Evolutionary conservation across 2,329 filamentous ascomycete genomes (phyloP), one percentile per base, ranked within the genome.

Genomic region (Aciculosporium take): DNA sequence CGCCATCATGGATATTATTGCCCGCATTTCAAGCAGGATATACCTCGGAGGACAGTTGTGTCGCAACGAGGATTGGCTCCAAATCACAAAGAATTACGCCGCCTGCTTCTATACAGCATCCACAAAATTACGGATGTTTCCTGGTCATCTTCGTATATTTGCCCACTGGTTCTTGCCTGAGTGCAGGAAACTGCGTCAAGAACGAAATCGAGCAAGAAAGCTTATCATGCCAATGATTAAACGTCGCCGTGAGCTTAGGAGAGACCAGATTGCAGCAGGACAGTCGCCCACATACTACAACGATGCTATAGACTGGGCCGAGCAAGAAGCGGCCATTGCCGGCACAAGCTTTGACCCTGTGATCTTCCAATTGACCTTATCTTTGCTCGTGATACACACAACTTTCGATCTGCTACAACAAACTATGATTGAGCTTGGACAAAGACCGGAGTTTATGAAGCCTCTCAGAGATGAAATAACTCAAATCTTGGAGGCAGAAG

Each of bases 301-400:
- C 21, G 71, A 75, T 54, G 70, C 68, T 44, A 56, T 76, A 27
- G 71, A 66, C 8, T 77, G 73, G 73, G 60, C 65, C 42, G 71
- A 75, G 44, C 58, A 61, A 17, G 71, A 76, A 43, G 58, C 60
- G n/a, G 59, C 62, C 33, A 69, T 69, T 7, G 42, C 44, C 1
- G 40, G 46, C 7, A n/a, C 37, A 21, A 6, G 7, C 1, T 45
- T 48, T 4, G 44, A 55, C 18, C 39, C 46, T 2, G 48, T 44
- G 10, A 29, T 35, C 3, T 37, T 41, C 0, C 53, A 55, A 25
- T 35, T 55, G 1, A 12, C 15, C 2, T 51, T 58, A 17, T 59
- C 62, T 1, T 64, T 72, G 32, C 71, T 69, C 1, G 67, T 69
- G 3, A 72, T 74, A 25, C 71, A 76, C 52, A 75, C 72, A 1